Conservation (phyloP, 1,139 yeast genomes). For the Pneumocystis sp. region DNA sequence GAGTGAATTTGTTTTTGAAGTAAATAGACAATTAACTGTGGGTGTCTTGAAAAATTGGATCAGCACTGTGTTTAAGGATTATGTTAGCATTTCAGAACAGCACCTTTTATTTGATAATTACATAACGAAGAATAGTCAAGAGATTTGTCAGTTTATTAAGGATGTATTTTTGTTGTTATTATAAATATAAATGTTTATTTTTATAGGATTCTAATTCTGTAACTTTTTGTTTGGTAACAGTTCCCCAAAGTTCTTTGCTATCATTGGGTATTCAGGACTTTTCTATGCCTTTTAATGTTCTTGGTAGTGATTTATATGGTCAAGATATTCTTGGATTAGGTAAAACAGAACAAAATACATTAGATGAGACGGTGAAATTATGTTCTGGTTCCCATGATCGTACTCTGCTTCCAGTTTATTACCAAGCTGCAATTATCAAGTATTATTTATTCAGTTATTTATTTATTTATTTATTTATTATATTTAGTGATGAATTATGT, state of each 20-base stretch:
- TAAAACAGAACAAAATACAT: background rate
- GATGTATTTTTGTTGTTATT: background rate
- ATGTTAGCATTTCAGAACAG: background rate
- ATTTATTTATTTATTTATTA: background rate
- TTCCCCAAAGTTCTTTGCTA: background rate
- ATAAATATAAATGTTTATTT: background rate
- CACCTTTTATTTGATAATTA: background rate
- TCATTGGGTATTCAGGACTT: background rate
- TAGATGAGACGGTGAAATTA: background rate
- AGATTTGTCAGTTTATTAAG: background rate
- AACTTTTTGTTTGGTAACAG: background rate
- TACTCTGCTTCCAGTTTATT: background rate
- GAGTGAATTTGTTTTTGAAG: background rate
- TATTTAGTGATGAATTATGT: background rate
- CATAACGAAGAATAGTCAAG: background rate
- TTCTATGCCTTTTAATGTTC: background rate
- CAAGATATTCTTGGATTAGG: background rate
- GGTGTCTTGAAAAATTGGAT: background rate
- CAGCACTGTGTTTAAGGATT: background rate
- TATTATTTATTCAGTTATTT: background rate
- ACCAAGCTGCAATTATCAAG: background rate
- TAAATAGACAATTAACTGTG: background rate
- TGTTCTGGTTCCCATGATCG: background rate
- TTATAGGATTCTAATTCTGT: background rate
- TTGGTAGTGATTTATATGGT: background rate